Percentiles rank a stretch among this genome's conserved stretches.
phyloP scores from a whole-genome alignment of 2,329 filamentous ascomycete genomes.

The Cyphellophora europaea region DNA sequence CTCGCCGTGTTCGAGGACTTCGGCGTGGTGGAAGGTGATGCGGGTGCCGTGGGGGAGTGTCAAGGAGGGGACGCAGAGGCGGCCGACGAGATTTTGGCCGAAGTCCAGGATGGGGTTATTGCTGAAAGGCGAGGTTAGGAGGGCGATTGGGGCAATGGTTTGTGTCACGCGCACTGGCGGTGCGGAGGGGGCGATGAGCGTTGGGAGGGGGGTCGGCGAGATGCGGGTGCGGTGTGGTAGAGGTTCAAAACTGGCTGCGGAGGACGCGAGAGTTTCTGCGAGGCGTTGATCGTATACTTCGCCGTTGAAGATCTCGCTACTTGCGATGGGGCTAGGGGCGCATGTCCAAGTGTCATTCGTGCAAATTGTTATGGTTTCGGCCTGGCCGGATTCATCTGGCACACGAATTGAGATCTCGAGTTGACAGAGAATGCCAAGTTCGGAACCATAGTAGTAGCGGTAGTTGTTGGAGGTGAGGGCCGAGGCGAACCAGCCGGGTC shows the following conservation, averaged over 20 bases:
- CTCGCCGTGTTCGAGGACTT: conserved; percentile 44
- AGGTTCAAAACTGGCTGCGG: no score
- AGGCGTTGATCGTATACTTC: conserved; percentile 42
- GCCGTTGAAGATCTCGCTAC: conserved; percentile 42
- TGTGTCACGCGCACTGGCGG: conserved; percentile 35
- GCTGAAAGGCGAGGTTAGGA: conserved; percentile 25
- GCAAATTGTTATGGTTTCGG: background rate
- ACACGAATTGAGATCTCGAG: conserved; percentile 18
- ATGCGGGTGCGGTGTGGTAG: no score
- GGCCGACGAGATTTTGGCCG: conserved; percentile 50
- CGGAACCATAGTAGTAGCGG: conserved; percentile 20
- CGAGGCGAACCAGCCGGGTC: conserved; percentile 41
- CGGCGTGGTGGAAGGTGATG: conserved; percentile 41
- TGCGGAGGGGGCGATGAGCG: conserved; percentile 32
- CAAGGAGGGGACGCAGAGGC: conserved; percentile 28
- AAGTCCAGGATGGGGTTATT: conserved; percentile 47
- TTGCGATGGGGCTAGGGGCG: conserved; percentile 15
- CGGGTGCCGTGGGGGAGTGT: conserved; percentile 10
- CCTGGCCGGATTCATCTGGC: no score
- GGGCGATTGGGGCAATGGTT: conserved; percentile 18
- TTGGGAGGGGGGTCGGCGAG: no score
- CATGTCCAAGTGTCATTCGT: conserved; percentile 21
- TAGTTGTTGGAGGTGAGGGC: conserved; percentile 23
- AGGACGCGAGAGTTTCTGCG: conserved; percentile 24
- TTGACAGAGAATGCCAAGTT: conserved; percentile 21